phyloP scores from a whole-genome alignment of 176 grass and related monocot species.

The Paspalum notatum region DNA sequence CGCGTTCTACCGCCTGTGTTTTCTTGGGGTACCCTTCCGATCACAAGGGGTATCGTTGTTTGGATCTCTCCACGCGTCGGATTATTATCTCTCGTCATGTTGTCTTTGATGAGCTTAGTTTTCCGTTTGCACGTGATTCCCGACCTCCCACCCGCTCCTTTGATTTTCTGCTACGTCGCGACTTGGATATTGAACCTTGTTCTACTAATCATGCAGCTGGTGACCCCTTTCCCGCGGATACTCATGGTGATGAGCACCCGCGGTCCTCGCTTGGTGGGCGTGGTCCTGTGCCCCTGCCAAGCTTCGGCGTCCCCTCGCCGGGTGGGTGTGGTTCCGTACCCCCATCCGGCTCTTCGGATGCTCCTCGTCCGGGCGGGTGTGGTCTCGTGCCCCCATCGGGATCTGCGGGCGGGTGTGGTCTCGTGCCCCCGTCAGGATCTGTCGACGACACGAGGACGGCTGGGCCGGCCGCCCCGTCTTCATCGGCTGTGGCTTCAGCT shows the following conservation, averaged over 20 bases:
- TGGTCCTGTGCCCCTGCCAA: not conserved
- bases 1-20: not conserved
- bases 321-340: not conserved
- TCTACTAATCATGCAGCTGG: too few relatives aligned
- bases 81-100: not conserved
- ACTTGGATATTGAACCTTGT: not conserved
- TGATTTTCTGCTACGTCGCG: not conserved
- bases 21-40: not conserved
- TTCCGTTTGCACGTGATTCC: not conserved
- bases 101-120: not conserved
- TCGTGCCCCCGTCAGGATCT: too few relatives aligned
- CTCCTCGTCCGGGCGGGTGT: conserved; percentile 8
- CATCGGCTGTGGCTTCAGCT: not conserved
- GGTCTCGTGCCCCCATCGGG: not conserved
- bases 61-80: not conserved
- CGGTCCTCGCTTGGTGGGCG: not conserved
- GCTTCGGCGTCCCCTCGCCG: not conserved
- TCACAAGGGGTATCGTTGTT: not conserved
- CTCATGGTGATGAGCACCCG: not conserved
- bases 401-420: too few relatives aligned
- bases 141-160: not conserved
- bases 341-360: not conserved
- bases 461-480: not conserved
- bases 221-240: not conserved
- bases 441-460: not conserved